Base-by-base conservation (phyloP, 1,139 yeast species). In the Suhomyces wounanorum region DNA sequence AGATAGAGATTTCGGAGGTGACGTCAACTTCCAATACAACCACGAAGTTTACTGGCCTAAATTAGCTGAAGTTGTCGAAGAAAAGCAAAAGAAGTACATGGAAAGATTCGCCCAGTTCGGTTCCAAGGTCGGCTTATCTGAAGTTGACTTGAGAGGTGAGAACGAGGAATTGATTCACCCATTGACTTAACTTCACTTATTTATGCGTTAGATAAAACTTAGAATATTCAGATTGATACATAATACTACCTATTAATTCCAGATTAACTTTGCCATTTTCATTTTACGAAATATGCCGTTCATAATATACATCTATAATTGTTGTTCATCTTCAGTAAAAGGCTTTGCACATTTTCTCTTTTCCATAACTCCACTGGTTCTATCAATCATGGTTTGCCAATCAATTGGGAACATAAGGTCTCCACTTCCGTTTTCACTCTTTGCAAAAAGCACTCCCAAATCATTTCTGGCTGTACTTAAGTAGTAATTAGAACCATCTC, bases 281-380 rank as follows among this genome's bases (percentile, higher is more conserved):
- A 33, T 33, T 30, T 14, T 33, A 33, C 10, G 37, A 33, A 33
- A 33, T 14, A 16, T 33, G 37, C 37, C 6, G 18, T 33, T 33
- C 37, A 9, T 25, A 39, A 39, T 39, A 39, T 39, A 39, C 42
- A 39, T 40, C 42, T 40, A 40, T 14, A 40, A 26, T 25, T 26
- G n/a, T 16, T 26, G 23, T 17, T 40, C 33, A 16, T 25, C 13
- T 16, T 40, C 49, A 2, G 40, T 75, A 59, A 87, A 86, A 9
- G 97, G 97, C 67, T 90, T 92, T 6, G 99, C 99, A 70, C 96
- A 90, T 67, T 95, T 95, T 53, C 99, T 79, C 60, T 77, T 76
- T 63, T 92, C 98, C 25, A 83, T 69, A 18, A 78, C 80, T 1
- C 97, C 97, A 3, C 91, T 83, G 40, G 71, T 74, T 4, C 85